Evolutionary conservation across 2,329 filamentous ascomycete genomes (phyloP).

Genomic region (Calonectria leucothoes): DNA sequence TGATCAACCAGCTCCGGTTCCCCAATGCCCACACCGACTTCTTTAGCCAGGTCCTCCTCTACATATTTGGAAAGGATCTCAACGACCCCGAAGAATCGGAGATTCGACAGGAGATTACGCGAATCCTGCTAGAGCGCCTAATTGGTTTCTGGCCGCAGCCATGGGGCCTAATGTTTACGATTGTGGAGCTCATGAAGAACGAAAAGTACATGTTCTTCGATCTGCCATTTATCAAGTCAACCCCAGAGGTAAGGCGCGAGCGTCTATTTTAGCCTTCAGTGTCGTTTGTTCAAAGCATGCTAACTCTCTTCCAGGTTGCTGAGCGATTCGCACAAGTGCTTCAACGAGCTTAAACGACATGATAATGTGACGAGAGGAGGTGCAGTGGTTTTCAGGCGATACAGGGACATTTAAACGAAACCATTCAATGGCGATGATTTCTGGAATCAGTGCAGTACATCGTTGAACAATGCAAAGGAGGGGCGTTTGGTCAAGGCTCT

Average conservation of each 20-base stretch:
- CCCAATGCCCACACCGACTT: constrained; percentile 92
- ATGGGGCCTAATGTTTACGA: constrained; percentile 91
- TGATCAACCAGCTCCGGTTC: constrained; percentile 92
- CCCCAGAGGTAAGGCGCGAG: constrained; percentile 77
- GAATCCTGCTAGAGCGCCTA: constrained; percentile 88
- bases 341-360: constrained; percentile 45
- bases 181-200: constrained; percentile 92
- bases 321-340: constrained; percentile 51
- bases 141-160: constrained; percentile 93
- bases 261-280: too few relatives aligned
- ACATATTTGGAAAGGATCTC: constrained; percentile 84
- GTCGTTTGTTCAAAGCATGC: not conserved
- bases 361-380: constrained; percentile 2
- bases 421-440: constrained; percentile 33
- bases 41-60: constrained; percentile 86
- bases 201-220: constrained; percentile 93
- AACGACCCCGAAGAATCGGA: constrained; percentile 81
- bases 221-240: constrained; percentile 88
- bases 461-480: constrained; percentile 22
- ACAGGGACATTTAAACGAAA: constrained; percentile 17
- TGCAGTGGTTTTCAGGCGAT: constrained; percentile 9
- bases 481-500: constrained; percentile 42
- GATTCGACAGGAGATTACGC: constrained; percentile 90
- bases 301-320: constrained; percentile 45
- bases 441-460: constrained; percentile 40